Conservation (phyloP, 768 basidiomycete species). For the Mycena capillaripes region DNA sequence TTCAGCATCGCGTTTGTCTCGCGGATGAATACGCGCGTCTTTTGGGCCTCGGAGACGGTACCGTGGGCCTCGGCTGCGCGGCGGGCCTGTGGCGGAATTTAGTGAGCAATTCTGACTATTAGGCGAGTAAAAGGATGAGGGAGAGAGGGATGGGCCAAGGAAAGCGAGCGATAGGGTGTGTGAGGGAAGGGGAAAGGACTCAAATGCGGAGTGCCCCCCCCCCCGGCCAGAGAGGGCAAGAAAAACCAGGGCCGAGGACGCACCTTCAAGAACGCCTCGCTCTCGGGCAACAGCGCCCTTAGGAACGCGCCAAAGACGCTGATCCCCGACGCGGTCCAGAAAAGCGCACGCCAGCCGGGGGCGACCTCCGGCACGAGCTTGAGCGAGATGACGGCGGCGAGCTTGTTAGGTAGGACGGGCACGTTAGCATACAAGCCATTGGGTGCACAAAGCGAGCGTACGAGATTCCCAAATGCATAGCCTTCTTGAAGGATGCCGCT, state of each 20-base stretch:
- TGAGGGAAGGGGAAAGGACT: neutral
- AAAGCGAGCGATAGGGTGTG: neutral
- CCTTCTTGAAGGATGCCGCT: constrained; percentile 18
- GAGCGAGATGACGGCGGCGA: constrained; percentile 89
- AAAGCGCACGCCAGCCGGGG: constrained; percentile 79
- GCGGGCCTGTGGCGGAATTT: constrained; percentile 14
- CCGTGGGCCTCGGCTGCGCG: constrained; percentile 44
- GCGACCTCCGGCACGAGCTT: constrained; percentile 64
- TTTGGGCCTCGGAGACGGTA: constrained; percentile 49
- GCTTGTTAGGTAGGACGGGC: constrained; percentile 5
- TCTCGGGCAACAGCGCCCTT: constrained; percentile 82
- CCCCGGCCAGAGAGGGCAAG: constrained; percentile 1
- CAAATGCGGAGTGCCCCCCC: neutral
- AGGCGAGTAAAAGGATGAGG: neutral
- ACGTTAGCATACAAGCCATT: neutral
- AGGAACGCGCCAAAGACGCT: constrained; percentile 77
- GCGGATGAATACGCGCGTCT: constrained; percentile 78
- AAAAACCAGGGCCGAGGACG: constrained; percentile 1
- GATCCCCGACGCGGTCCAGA: constrained; percentile 85
- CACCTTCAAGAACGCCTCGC: constrained; percentile 53
- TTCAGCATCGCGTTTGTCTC: constrained; percentile 86
- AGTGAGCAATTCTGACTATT: constrained; percentile 13
- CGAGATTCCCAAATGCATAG: constrained; percentile 27
- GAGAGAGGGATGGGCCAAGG: neutral
- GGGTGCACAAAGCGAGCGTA: constrained; percentile 2